Evolutionary conservation across 2,329 filamentous ascomycete species (phyloP).

Genomic region (Ascochyta lentis): DNA sequence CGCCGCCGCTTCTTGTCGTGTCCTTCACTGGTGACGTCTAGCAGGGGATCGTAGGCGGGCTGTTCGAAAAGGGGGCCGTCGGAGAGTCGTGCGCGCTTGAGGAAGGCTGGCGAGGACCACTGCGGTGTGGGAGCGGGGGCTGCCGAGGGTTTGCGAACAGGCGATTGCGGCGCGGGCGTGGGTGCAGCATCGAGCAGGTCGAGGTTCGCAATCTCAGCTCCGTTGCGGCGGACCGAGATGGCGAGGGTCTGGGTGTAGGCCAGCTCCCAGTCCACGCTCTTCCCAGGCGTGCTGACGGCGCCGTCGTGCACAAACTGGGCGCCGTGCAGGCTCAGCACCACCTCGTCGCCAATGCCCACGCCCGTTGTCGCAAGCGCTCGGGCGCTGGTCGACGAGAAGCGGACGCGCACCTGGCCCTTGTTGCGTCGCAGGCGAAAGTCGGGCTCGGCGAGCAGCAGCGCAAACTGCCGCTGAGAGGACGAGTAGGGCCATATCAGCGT

Average conservation of each 20-base stretch:
- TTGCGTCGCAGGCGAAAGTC: conserved; percentile 80
- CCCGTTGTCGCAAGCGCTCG: conserved; percentile 70
- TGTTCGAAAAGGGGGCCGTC: conserved; percentile 71
- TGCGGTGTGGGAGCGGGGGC: conserved; percentile 39
- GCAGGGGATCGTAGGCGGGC: conserved; percentile 67
- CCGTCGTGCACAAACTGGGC: conserved; percentile 67
- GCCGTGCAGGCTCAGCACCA: conserved; percentile 73
- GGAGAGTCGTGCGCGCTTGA: conserved; percentile 71
- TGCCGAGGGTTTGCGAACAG: conserved; percentile 22
- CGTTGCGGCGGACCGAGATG: conserved; percentile 53
- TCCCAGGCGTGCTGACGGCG: conserved; percentile 63
- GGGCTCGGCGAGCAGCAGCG: conserved; percentile 82
- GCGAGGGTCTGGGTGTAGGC: conserved; percentile 52
- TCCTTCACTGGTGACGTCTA: conserved; percentile 64
- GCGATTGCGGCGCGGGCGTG: conserved; percentile 37
- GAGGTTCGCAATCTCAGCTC: conserved; percentile 58
- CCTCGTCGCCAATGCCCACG: conserved; percentile 78
- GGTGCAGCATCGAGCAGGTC: conserved; percentile 56
- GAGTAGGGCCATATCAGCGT: conserved; percentile 94
- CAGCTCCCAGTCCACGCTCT: conserved; percentile 64
- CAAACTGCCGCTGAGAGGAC: conserved; percentile 73
- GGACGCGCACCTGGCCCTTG: conserved; percentile 80
- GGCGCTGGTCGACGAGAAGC: conserved; percentile 74
- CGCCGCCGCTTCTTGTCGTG: conserved; percentile 73
- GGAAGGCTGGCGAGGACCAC: conserved; percentile 80